Conservation (phyloP, 208 protist species). For the Crithidia mellificae region DNA sequence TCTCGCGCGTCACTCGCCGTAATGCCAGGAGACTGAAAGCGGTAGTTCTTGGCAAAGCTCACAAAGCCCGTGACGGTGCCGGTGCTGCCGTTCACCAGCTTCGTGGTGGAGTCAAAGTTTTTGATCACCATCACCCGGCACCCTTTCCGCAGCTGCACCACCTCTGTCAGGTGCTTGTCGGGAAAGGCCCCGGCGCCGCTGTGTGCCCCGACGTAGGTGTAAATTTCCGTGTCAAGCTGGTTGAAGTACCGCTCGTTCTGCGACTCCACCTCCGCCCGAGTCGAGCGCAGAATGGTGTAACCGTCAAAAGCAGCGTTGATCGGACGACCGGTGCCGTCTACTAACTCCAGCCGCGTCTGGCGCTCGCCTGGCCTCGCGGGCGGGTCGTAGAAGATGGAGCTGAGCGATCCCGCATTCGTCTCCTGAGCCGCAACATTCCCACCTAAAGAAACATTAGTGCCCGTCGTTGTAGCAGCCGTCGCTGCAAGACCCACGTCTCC, state of each 20-base stretch:
- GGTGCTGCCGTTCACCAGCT: conserved; percentile 83
- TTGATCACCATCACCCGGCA: conserved; percentile 90
- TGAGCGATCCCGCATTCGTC: no score
- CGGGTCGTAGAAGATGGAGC: conserved; percentile 13
- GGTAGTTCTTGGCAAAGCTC: conserved; percentile 34
- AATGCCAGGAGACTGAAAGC: conserved; percentile 41
- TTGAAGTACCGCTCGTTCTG: conserved; percentile 66
- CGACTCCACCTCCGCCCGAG: conserved; percentile 53
- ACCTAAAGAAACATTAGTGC: no score
- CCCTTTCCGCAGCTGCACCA: conserved; percentile 64
- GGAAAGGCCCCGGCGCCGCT: conserved; percentile 47
- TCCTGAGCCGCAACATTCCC: no score
- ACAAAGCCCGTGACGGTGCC: conserved; percentile 78
- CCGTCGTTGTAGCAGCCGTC: no score
- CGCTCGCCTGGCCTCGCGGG: not conserved
- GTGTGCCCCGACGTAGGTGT: conserved; percentile 56
- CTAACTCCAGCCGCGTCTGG: conserved; percentile 22
- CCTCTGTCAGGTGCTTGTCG: conserved; percentile 30
- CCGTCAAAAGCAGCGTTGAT: conserved; percentile 43
- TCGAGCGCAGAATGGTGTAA: conserved; percentile 75
- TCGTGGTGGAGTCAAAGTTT: conserved; percentile 62
- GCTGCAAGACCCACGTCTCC: no score
- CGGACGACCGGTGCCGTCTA: conserved; percentile 26
- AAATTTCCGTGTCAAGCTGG: conserved; percentile 51
- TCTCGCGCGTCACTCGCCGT: conserved; percentile 14